Conservation (phyloP, 1,139 yeast species). For the Taiozyma onychis region DNA sequence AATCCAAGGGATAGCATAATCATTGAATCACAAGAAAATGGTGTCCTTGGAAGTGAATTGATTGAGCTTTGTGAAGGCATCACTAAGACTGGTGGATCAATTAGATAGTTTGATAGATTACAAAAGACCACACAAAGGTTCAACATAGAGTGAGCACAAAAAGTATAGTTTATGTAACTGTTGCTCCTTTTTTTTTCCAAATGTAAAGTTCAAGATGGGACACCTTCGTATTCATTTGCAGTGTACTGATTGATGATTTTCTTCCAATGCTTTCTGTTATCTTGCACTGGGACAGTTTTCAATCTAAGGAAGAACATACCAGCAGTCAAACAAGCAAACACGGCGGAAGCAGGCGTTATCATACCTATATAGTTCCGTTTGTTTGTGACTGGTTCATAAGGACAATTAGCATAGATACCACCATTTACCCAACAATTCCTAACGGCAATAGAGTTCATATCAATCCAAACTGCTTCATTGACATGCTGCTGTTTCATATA, state of each 20-base stretch:
- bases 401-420: constrained; percentile 75
- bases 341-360: constrained; percentile 61
- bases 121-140: no score
- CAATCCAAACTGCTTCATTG: constrained; percentile 62
- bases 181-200: neutral
- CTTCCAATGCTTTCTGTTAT: constrained; percentile 53
- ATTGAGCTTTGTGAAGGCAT: constrained; percentile 58
- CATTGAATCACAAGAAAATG: constrained; percentile 34
- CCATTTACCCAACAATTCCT: constrained; percentile 83
- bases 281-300: constrained; percentile 44
- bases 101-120: constrained; percentile 21
- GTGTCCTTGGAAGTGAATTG: constrained; percentile 50
- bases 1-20: constrained; percentile 31
- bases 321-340: constrained; percentile 44
- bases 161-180: neutral
- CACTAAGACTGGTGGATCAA: constrained; percentile 22
- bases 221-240: constrained; percentile 54
- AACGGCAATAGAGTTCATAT: constrained; percentile 72
- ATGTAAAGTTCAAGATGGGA: constrained; percentile 42
- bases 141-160: neutral
- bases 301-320: constrained; percentile 34
- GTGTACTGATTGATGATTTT: constrained; percentile 38
- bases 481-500: constrained; percentile 16
- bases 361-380: constrained; percentile 53
- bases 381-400: constrained; percentile 56